Evolutionary conservation across 345 rosid species (phyloP).

Genomic region (Litchi chinensis): DNA sequence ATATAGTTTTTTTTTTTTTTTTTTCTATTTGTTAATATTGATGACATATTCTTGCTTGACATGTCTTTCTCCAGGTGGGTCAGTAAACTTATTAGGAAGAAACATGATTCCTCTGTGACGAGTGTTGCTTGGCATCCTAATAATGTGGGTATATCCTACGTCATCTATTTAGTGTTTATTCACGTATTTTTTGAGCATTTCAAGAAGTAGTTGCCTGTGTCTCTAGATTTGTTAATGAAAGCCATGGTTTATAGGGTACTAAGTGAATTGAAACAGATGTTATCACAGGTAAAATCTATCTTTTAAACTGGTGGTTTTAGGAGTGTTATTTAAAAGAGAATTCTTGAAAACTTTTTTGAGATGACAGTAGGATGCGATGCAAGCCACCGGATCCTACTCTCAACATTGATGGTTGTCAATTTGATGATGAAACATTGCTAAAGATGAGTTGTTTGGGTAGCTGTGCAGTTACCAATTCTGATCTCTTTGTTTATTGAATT

Average conservation of each 20-base stretch:
- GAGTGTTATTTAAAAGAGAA: background rate
- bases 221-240: background rate
- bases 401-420: background rate
- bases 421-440: background rate
- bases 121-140: slow-evolving; percentile 98
- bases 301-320: background rate
- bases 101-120: slow-evolving; percentile 91
- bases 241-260: background rate
- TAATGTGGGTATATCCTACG: slow-evolving; percentile 56
- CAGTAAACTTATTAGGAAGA: slow-evolving; percentile 93
- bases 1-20: background rate
- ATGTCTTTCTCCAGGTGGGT: slow-evolving; percentile 79
- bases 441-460: background rate
- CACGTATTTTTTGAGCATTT: background rate
- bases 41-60: slow-evolving; percentile 27
- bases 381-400: background rate
- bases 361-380: slow-evolving; percentile 9
- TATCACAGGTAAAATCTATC: background rate
- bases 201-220: background rate
- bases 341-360: background rate
- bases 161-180: background rate
- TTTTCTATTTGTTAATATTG: slow-evolving; percentile 1
- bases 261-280: background rate
- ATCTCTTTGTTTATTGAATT: background rate
- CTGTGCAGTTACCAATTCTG: background rate